Conservation (phyloP, 176 grass and related monocot genomes). For the Aegilops umbellulata region DNA sequence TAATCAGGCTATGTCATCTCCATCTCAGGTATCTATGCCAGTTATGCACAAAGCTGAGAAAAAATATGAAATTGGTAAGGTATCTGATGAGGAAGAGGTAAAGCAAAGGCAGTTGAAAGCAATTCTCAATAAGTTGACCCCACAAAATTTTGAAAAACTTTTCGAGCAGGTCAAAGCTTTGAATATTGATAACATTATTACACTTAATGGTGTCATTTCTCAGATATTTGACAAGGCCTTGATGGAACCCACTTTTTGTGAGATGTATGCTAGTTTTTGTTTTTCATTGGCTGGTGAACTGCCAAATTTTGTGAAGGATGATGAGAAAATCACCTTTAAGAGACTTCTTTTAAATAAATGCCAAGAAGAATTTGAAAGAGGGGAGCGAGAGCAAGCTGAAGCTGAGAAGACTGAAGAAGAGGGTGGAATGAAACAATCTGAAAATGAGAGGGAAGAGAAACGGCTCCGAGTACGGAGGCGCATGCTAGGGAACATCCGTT, state of each 20-base stretch:
- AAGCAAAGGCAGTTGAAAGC: conserved; percentile 84
- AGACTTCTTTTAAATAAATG: conserved; percentile 79
- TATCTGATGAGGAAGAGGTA: conserved; percentile 63
- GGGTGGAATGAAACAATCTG: conserved; percentile 56
- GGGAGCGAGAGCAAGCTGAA: conserved; percentile 73
- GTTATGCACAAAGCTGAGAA: conserved; percentile 75
- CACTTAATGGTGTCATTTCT: conserved; percentile 71
- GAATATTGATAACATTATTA: conserved; percentile 67
- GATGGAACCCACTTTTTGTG: conserved; percentile 91
- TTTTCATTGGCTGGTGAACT: conserved; percentile 53
- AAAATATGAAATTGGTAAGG: conserved; percentile 78
- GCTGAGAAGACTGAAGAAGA: conserved; percentile 60
- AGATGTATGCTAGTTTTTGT: conserved; percentile 91
- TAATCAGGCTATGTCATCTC: conserved; percentile 43
- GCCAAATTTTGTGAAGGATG: conserved; percentile 61
- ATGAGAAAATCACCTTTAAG: conserved; percentile 88
- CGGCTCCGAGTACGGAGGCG: conserved; percentile 54
- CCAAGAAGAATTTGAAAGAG: conserved; percentile 91
- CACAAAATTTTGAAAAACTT: conserved; percentile 89
- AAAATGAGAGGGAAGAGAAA: conserved; percentile 66
- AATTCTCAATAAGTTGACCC: conserved; percentile 85
- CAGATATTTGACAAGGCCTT: conserved; percentile 98
- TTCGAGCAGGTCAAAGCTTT: conserved; percentile 66
- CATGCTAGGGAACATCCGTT: conserved; percentile 86
- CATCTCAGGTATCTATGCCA: conserved; percentile 50